Conservation (phyloP, 768 basidiomycete species). For the Hericium coralloides region DNA sequence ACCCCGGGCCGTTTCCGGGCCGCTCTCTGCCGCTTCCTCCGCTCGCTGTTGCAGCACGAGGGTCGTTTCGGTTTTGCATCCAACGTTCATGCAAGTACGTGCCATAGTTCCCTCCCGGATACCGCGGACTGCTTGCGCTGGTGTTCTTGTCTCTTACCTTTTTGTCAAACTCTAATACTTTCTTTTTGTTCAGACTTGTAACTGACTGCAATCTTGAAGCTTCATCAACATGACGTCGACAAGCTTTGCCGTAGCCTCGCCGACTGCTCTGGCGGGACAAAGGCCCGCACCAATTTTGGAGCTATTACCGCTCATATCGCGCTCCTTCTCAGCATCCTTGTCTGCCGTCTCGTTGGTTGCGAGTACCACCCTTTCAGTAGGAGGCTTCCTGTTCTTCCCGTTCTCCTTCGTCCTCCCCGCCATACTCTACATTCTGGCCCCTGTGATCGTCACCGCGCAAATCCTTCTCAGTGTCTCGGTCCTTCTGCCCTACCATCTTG, state of each 20-base stretch:
- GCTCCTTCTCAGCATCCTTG: background rate
- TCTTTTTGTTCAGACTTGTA: background rate
- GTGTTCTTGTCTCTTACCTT: too few relatives aligned
- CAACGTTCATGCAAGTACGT: too few relatives aligned
- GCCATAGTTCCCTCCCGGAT: too few relatives aligned
- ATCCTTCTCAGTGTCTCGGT: conserved; percentile 1
- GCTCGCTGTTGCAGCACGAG: too few relatives aligned
- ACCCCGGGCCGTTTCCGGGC: too few relatives aligned
- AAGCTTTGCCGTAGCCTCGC: background rate
- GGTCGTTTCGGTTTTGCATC: too few relatives aligned
- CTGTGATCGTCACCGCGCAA: conserved; percentile 5
- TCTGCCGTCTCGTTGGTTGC: background rate
- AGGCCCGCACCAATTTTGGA: background rate
- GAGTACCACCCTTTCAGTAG: background rate
- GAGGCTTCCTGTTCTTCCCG: background rate
- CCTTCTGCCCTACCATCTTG: conserved; percentile 5
- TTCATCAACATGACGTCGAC: background rate
- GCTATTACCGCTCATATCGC: background rate
- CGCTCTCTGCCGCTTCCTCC: too few relatives aligned
- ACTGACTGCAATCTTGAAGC: background rate
- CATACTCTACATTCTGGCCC: background rate
- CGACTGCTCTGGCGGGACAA: background rate
- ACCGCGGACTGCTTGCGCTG: too few relatives aligned
- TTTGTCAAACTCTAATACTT: background rate
- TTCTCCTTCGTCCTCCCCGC: background rate